Conservation (phyloP, 345 rosid genomes). For the Brassica cretica region DNA sequence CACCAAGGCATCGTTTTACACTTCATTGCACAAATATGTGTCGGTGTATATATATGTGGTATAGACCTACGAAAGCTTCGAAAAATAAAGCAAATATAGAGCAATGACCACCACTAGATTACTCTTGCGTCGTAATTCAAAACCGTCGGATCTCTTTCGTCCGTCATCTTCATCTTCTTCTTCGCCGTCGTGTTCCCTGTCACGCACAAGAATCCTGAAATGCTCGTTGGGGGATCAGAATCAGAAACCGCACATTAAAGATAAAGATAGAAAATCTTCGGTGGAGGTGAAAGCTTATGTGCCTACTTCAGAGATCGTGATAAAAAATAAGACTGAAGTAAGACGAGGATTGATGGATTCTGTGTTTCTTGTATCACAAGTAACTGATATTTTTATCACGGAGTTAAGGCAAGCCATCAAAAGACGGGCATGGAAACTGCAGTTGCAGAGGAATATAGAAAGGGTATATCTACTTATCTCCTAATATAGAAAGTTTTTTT, state of each 20-base stretch:
- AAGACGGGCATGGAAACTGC: constrained; percentile 35
- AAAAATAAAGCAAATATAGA: constrained; percentile 6
- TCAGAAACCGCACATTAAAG: neutral
- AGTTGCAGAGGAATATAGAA: constrained; percentile 50
- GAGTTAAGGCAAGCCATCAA: constrained; percentile 30
- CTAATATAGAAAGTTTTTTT: too few species aligned
- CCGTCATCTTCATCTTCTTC: neutral
- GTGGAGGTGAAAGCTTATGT: constrained; percentile 22
- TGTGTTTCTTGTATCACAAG: constrained; percentile 29
- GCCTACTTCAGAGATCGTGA: neutral
- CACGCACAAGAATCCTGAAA: neutral
- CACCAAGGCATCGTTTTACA: neutral
- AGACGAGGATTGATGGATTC: constrained; percentile 30
- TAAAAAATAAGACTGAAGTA: constrained; percentile 23
- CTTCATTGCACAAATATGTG: neutral
- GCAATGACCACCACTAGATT: constrained; percentile 25
- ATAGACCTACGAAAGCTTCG: neutral
- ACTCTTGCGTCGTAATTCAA: constrained; percentile 11
- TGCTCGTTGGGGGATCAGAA: constrained; percentile 23
- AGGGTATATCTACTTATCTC: constrained; percentile 35
- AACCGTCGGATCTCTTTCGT: neutral
- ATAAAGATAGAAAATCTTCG: constrained; percentile 36
- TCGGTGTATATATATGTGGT: neutral
- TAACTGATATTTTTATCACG: constrained; percentile 32
- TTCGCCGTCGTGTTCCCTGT: neutral